These are phyloP conservation scores for Macadamia integrifolia DNA, from an alignment of 164 flowering plant genomes.

Conservation along the genomic window DNA sequence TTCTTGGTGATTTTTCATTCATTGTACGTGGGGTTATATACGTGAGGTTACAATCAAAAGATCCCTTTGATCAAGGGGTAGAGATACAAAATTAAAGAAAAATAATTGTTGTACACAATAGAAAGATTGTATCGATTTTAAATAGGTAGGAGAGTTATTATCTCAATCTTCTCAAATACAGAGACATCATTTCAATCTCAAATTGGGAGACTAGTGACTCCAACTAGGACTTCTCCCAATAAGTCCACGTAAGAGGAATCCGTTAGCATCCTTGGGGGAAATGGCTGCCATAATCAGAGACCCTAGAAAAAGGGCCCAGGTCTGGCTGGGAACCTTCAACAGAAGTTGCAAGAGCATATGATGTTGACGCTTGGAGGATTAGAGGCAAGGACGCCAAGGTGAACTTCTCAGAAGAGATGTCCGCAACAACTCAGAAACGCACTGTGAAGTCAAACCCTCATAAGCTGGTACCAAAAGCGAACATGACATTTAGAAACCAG, in stretches of 20 bases:
- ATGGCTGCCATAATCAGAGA: slow-evolving; percentile 16
- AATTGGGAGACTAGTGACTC: too few relatives aligned
- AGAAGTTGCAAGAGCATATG: slow-evolving; percentile 17
- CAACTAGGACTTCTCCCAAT: too few relatives aligned
- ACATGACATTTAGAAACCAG: not conserved
- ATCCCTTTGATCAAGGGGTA: too few relatives aligned
- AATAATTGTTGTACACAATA: too few relatives aligned
- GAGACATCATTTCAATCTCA: too few relatives aligned
- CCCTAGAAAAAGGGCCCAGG: slow-evolving; percentile 8
- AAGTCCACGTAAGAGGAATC: slow-evolving; percentile 6
- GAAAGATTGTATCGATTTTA: too few relatives aligned
- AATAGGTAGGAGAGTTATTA: too few relatives aligned
- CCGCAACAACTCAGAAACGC: not conserved
- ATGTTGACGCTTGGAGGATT: slow-evolving; percentile 11
- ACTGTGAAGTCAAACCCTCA: not conserved
- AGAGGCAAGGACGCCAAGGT: slow-evolving; percentile 13
- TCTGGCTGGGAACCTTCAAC: slow-evolving; percentile 17
- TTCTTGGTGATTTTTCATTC: too few relatives aligned
- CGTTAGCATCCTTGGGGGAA: slow-evolving; percentile 16
- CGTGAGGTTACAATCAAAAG: too few relatives aligned
- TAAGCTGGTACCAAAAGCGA: not conserved
- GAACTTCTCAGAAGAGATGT: slow-evolving; percentile 3
- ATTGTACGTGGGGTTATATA: too few relatives aligned
- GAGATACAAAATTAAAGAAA: too few relatives aligned
- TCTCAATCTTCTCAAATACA: too few relatives aligned